These are phyloP conservation scores for Hyphopichia khmerensis DNA, from an alignment of 1,139 yeast genomes.

Conservation along the genomic window DNA sequence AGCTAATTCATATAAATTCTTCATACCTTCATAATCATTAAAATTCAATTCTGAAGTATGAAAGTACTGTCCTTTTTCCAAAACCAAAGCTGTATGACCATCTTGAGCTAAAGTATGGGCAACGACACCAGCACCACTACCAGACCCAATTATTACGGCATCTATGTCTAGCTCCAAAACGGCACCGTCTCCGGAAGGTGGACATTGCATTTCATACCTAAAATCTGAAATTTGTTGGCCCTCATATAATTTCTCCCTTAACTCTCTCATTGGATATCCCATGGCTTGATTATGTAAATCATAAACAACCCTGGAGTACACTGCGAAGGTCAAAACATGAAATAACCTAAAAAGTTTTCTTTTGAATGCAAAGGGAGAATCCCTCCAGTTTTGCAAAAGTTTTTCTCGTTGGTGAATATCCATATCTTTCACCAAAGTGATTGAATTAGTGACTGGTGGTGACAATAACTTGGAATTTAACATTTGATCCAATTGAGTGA, in stretches of 20 bases:
- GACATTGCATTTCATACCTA: constrained; percentile 32
- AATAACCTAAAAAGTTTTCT: constrained; percentile 30
- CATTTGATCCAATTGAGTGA: constrained; percentile 23
- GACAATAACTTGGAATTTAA: constrained; percentile 33
- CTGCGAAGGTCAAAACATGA: constrained; percentile 19
- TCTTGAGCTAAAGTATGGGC: constrained; percentile 50
- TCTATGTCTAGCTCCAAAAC: constrained; percentile 37
- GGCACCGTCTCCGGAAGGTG: constrained; percentile 22
- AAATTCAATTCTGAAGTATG: constrained; percentile 35
- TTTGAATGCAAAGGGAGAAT: constrained; percentile 30
- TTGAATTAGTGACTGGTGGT: constrained; percentile 34
- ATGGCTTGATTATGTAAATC: constrained; percentile 34
- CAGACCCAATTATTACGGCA: constrained; percentile 55
- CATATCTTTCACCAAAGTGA: constrained; percentile 40
- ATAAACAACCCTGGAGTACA: constrained; percentile 24
- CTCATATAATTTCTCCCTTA: constrained; percentile 26
- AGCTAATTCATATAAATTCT: constrained; percentile 37
- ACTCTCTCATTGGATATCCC: constrained; percentile 35
- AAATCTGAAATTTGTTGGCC: constrained; percentile 22
- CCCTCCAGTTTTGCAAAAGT: constrained; percentile 37
- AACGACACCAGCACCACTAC: constrained; percentile 58
- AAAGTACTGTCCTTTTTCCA: constrained; percentile 54
- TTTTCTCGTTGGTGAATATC: constrained; percentile 24
- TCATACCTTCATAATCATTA: constrained; percentile 37
- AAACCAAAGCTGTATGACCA: constrained; percentile 46